Conservation (phyloP, 257 asterid genomes). For the Solanum raphanifolium region DNA sequence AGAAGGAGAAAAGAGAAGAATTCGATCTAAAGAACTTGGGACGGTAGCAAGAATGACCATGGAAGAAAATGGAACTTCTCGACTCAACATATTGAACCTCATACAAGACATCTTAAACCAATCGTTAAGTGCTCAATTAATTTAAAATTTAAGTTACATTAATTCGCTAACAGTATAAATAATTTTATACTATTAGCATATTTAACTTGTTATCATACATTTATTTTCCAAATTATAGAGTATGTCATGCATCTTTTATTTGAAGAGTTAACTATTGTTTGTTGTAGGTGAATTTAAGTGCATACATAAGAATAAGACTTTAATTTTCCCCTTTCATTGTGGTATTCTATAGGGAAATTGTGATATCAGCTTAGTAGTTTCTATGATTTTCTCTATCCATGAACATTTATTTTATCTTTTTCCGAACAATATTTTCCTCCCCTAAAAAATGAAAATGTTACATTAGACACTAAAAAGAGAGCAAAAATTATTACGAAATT, state of each 20-base stretch:
- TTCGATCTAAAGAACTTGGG: slow-evolving; percentile 6
- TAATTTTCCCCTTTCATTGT: not conserved
- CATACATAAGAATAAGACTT: not conserved
- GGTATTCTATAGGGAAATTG: not conserved
- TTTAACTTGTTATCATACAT: not conserved
- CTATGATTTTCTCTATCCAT: not conserved
- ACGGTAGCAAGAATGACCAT: slow-evolving; percentile 8
- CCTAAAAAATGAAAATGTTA: not conserved
- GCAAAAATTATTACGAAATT: not conserved
- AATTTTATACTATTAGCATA: not conserved
- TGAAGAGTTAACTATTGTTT: not conserved
- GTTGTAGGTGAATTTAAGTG: not conserved
- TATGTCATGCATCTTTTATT: not conserved
- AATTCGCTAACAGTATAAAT: fast-evolving
- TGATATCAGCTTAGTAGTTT: not conserved
- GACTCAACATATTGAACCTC: not conserved
- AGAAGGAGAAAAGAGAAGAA: slow-evolving; percentile 16
- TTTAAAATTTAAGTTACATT: not conserved
- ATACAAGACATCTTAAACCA: not conserved
- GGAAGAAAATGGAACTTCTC: slow-evolving; percentile 16
- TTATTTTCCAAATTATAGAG: not conserved
- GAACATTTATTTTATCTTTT: not conserved
- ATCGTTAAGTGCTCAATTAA: not conserved
- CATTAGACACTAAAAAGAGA: not conserved
- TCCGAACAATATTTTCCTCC: not conserved